Evolutionary conservation across 176 grass and related monocot species (phyloP), one percentile per base, ranked within the genome.

Genomic region (Alopecurus myosuroides): DNA sequence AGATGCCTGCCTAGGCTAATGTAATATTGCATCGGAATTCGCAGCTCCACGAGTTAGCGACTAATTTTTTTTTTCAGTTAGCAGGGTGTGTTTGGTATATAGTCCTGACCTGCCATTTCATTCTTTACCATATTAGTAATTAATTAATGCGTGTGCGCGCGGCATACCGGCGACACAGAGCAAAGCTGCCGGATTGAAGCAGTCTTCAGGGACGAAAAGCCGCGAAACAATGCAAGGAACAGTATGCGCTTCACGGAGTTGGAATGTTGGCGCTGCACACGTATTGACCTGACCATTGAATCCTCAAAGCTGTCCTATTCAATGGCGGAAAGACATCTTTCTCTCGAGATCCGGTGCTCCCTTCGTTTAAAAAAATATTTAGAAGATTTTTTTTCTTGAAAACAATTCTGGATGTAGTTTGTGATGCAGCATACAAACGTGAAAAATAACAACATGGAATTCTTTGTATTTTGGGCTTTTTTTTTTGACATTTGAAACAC

Each of bases 171-270:
- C 58, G 26, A 33, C 25, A 74, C 3, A 57, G 60, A 83, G 31
- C 22, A 62, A 31, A 81, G 71, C 75, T 77, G 34, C 41, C 30
- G 51, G 28, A 78, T 30, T 77, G 41, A 34, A 70, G 63, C 65
- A 46, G 25, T 51, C 25, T 62, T 82, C 25, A 25, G 17, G 31
- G 49, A 69, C 18, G 23, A 74, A 86, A 89, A 86, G 71, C 70
- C 88, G 34, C 1, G 51, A 77, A 89, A 89, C 71, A 70, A 13
- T 76, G 70, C 70, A 36, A 49, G 55, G 62, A 84, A 63, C 53
- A 63, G 7, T 75, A 9, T 68, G 13, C 55, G 0, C 17, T 61
- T 51, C 78, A 41, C 50, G 58, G 50, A 61, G 79, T 61, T 83
- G 40, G 30, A 66, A 82, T 68, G 45, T 64, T 46, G 28, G 26